A percentile compares a stretch with the other conserved stretches of the same genome.
Conservation (phyloP, 768 basidiomycete genomes). For the Chalciporus piperatus region DNA sequence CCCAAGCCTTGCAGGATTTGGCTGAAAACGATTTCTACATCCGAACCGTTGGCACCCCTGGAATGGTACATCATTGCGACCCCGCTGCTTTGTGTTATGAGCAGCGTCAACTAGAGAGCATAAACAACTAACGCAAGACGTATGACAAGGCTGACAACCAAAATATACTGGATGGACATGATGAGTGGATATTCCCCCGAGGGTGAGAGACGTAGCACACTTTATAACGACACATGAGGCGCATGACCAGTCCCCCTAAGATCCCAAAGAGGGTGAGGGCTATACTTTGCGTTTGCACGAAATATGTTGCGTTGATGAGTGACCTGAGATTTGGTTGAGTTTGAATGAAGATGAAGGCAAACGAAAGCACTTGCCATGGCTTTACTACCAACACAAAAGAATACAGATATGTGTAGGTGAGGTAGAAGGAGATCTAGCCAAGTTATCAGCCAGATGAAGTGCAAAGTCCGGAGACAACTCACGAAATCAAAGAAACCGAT, state of each 20-base stretch:
- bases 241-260: constrained; percentile 54
- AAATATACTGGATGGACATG: constrained; percentile 34
- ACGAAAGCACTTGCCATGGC: constrained; percentile 36
- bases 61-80: constrained; percentile 70
- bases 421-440: constrained; percentile 55
- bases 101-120: not conserved
- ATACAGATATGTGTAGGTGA: constrained; percentile 73
- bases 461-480: not conserved
- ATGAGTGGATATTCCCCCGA: not conserved
- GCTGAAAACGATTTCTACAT: constrained; percentile 57
- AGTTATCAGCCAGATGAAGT: constrained; percentile 1
- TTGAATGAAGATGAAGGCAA: not conserved
- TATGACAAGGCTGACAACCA: constrained; percentile 56
- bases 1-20: constrained; percentile 75
- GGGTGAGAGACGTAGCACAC: constrained; percentile 21
- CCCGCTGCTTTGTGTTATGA: constrained; percentile 38
- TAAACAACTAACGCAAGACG: constrained; percentile 43
- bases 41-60: constrained; percentile 55
- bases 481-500: constrained; percentile 69
- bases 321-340: constrained; percentile 39
- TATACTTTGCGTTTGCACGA: constrained; percentile 57
- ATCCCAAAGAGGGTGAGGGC: constrained; percentile 65
- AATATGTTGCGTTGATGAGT: constrained; percentile 58
- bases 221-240: constrained; percentile 53
- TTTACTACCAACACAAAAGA: constrained; percentile 58